Evolutionary conservation across 1,284 basidiomycete species (phyloP), one percentile per base, ranked within the genome.

Genomic region (Puccinia coronata): DNA sequence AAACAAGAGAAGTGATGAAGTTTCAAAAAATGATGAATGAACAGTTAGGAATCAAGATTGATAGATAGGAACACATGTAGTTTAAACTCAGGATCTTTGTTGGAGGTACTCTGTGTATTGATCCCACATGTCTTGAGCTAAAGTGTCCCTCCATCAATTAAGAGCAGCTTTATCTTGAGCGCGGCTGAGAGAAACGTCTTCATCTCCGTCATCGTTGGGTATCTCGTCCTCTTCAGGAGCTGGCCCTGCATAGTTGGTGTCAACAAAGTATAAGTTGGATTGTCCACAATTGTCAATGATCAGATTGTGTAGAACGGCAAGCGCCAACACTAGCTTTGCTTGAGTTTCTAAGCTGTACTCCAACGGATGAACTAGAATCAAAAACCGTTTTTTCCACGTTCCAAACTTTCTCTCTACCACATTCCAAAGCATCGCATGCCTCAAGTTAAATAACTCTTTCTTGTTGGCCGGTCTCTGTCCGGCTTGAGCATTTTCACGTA

Each of bases 351-450:
- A 20, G 12, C 39, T 43, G 28, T 69, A 80, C 23, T 61, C 25
- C 9, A 69, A 31, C 34, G 70, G 70, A 16, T 55, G 47, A 8
- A 51, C 31, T 20, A 72, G 28, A 6, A 72, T 72, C 2, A 49
- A 49, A 25, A n/a, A 53, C 34, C 14, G 34, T 31, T 53, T 82
- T 82, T 83, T 80, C 43, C 70, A 55, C 8, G 80, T 71, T 14
- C 82, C 82, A 81, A 83, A 83, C 5, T 34, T 43, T 20, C 82
- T 65, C 77, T 83, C 82, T 41, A 83, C 77, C 14, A 83, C 82
- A 80, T 77, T 83, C 18, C 82, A 69, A 0, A 71, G 51, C 28
- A 70, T 69, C 25, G 82, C 23, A 59, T 83, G 82, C 28, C 82
- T 63, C 20, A 80, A 63, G 47, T 83, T 83, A 75, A 81, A 83